A percentile compares a stretch with the other conserved stretches of the same genome.
These are phyloP conservation scores for Sclerotinia nivalis DNA, from an alignment of 2,329 filamentous ascomycete species.

Conservation along the genomic window DNA sequence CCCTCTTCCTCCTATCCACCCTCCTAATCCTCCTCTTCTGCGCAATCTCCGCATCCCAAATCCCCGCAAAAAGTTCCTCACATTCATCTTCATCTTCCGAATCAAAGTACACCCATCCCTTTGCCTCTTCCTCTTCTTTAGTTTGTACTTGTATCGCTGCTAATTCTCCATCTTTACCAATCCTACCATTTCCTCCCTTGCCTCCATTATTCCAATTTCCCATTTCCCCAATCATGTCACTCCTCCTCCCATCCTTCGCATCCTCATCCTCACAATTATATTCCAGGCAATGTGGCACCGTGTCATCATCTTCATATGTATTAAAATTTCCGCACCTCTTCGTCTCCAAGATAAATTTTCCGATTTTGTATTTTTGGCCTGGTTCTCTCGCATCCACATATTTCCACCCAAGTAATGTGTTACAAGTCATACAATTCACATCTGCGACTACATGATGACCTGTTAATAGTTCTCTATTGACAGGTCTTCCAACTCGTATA, in stretches of 20 bases:
- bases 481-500: constrained; percentile 54
- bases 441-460: constrained; percentile 65
- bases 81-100: constrained; percentile 64
- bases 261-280: constrained; percentile 50
- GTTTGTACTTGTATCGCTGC: constrained; percentile 29
- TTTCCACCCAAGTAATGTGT: constrained; percentile 64
- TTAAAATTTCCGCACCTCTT: constrained; percentile 55
- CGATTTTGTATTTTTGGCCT: constrained; percentile 65
- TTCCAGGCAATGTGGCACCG: constrained; percentile 17
- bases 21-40: constrained; percentile 37
- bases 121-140: constrained; percentile 48
- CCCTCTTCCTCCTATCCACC: constrained; percentile 22
- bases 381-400: constrained; percentile 63
- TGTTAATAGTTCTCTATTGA: constrained; percentile 60
- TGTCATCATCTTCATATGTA: constrained; percentile 53
- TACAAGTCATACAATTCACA: constrained; percentile 59
- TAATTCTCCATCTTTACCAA: constrained; percentile 50
- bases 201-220: constrained; percentile 63
- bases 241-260: constrained; percentile 52
- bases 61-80: constrained; percentile 63
- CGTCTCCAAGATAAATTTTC: constrained; percentile 67
- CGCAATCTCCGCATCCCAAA: constrained; percentile 55
- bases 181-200: constrained; percentile 45
- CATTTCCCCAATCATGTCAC: constrained; percentile 62
- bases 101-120: constrained; percentile 51